Evolutionary conservation across 345 rosid species (phyloP), one percentile per base, ranked within the genome.

Genomic region (Salix brachista): DNA sequence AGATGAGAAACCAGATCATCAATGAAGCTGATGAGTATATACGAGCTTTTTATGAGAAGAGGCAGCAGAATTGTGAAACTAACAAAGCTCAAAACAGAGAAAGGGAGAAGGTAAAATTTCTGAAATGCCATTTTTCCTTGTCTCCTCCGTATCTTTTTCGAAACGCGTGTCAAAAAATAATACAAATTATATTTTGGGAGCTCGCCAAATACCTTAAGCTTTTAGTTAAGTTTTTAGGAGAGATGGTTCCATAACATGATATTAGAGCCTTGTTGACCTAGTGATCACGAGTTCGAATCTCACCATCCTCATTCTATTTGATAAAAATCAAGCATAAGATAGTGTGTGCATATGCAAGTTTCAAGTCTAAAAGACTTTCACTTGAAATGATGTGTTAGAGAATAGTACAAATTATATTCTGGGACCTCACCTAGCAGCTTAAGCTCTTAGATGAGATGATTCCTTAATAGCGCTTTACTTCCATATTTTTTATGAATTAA

Each of bases 1-100:
- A 91, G 81, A 93, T 83, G 98, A 81, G 93, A 74, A 86, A 92
- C 75, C 94, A 94, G 90, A 91, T 96, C 64, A 90, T 94, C 64
- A 81, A 86, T 9, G 97, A 96, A 83, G 98, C 98, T 52, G 97
- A 96, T 23, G 98, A 91, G 62, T 93, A 77, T 72, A 96, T 86
- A 79, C 84, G 88, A 71, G 78, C 92, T 30, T 91, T 96, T 69
- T 91, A 93, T 65, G 98, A 93, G 91, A 96, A 92, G 79, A 88
- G 97, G 82, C 86, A 83, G 48, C 89, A 69, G 67, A 91, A 80
- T 58, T 83, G 88, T 58, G 95, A 96, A 82, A 85, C 91, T 11
- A 91, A 88, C 87, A 94, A 86, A 87, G 85, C 90, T 68, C 80
- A 84, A 48, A 96, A 96, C 89, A 85, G 99, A 73, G 99, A 96